A percentile compares a stretch with the other conserved stretches of the same genome.
Evolutionary conservation across 495 filamentous ascomycete genomes (phyloP).

Genomic region (Pyrenula massariospora): DNA sequence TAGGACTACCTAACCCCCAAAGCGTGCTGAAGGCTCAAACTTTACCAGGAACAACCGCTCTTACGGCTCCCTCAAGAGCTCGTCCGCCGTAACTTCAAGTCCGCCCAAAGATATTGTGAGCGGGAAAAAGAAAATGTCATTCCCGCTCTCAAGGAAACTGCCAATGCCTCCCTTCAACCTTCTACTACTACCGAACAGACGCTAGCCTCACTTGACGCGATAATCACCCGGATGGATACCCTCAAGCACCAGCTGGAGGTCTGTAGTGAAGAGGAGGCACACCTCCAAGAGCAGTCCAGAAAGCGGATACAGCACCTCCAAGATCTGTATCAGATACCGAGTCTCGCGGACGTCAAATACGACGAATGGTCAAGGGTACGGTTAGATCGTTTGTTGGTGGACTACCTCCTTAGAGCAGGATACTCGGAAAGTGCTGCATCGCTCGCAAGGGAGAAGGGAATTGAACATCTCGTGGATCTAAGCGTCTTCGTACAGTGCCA

Average conservation of each 20-base stretch:
- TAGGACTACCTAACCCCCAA: slow-evolving; percentile 21
- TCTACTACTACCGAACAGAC: slow-evolving; percentile 52
- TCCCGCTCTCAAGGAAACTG: slow-evolving; percentile 54
- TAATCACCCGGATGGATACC: slow-evolving; percentile 72
- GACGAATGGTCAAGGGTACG: slow-evolving; percentile 76
- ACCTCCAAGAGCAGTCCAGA: slow-evolving; percentile 57
- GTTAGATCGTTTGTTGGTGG: slow-evolving; percentile 74
- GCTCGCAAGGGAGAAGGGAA: slow-evolving; percentile 58
- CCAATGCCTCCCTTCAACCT: slow-evolving; percentile 52
- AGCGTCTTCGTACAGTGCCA: slow-evolving; percentile 78
- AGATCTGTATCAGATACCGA: slow-evolving; percentile 67
- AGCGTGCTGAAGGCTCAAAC: background rate
- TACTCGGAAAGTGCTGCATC: slow-evolving; percentile 66
- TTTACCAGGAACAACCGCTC: slow-evolving; percentile 77
- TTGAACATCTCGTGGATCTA: slow-evolving; percentile 76
- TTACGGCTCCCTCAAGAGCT: slow-evolving; percentile 86
- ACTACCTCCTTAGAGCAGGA: slow-evolving; percentile 78
- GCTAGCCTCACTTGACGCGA: slow-evolving; percentile 64
- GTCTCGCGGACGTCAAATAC: slow-evolving; percentile 83
- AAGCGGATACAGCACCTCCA: slow-evolving; percentile 71
- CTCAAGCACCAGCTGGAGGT: slow-evolving; percentile 76
- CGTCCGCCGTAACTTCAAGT: slow-evolving; percentile 84
- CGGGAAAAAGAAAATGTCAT: slow-evolving; percentile 61
- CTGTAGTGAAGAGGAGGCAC: slow-evolving; percentile 66
- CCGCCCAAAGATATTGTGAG: slow-evolving; percentile 71